A percentile compares a stretch with the other conserved stretches of the same genome.
Evolutionary conservation across 202 grass and related monocot genomes (phyloP).

Genomic region (Saccharum hybrid): DNA sequence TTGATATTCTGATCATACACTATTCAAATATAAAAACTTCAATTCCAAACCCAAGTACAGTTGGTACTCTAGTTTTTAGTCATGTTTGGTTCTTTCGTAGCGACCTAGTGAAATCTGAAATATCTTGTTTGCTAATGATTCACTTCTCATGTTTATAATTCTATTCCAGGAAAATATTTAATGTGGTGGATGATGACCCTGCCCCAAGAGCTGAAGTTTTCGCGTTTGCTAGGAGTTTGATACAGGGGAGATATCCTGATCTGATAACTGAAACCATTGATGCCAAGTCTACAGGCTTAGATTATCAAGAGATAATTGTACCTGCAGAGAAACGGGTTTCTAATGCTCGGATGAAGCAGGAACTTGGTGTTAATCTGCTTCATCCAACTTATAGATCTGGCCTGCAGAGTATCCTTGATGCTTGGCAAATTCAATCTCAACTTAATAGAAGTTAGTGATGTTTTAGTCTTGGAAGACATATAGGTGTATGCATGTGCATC

Average conservation of each 20-base stretch:
- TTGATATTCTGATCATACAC: background rate
- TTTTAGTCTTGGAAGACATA: background rate
- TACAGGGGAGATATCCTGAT: constrained; percentile 58
- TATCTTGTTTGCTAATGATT: background rate
- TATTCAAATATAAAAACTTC: constrained; percentile 11
- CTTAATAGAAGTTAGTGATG: background rate
- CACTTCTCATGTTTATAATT: constrained; percentile 6
- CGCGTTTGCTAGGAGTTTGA: constrained; percentile 67
- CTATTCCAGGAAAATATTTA: constrained; percentile 62
- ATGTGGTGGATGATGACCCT: constrained; percentile 39
- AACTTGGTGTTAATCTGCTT: constrained; percentile 65
- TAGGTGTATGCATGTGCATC: background rate
- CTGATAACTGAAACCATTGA: constrained; percentile 10
- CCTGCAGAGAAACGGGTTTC: constrained; percentile 70
- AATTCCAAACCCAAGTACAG: background rate
- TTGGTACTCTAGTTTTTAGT: background rate
- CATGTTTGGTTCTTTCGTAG: background rate
- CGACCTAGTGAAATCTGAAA: background rate
- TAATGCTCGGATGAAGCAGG: constrained; percentile 68
- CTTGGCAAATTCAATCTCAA: constrained; percentile 36
- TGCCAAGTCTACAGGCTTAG: constrained; percentile 10
- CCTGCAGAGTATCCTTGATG: constrained; percentile 70
- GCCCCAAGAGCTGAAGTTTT: constrained; percentile 80
- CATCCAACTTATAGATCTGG: constrained; percentile 77
- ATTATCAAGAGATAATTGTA: constrained; percentile 3